Base-by-base conservation (phyloP, 208 protist species). In the Leishmania lainsoni region DNA sequence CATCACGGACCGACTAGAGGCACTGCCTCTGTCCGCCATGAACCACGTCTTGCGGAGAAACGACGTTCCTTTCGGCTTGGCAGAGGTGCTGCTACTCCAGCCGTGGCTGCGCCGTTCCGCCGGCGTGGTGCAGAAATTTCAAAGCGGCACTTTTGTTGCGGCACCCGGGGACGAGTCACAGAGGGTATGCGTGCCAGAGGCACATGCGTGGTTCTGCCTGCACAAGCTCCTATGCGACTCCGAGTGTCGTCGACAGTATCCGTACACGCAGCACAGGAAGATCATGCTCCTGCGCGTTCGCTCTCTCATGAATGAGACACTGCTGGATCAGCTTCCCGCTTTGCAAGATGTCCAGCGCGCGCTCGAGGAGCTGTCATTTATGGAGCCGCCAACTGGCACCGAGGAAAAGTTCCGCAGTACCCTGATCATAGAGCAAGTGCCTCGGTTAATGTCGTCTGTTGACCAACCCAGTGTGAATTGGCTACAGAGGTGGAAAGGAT, bases 261-360 rank as follows among this genome's bases (percentile, higher is more conserved):
- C 78, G 61, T 98, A 95, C 81, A 98, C 92, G 29, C 81, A 92
- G 83, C 81, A 90, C 84, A 95, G 92, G 75, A 98, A 97, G 85
- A 91, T 95, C 45, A 78, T 88, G 39, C 89, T 98, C 66, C 85
- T 97, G 51, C 88, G 88, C 54, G 59, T 94, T 42, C 86, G 90
- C 29, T 92, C 91, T 2, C 92, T 95, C 42, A 56, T 98, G 20
- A 97, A 96, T 78, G 93, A 98, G 61, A 93, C 92, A 4, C 81
- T 98, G n/a, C 76, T 97, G 35, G 96, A 98, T 73, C 96, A 98
- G 84, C 96, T 98, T 17, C 96, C 96, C 0, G 89, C 93, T 0
- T 87, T 98, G 6, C 83, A 88, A n/a, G 91, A 88, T 58, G 85
- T 98, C 65, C 94, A 96, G 82, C 92, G 96, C 51, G 93, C 93